Conservation (phyloP, 805 yeast genomes). For the Metschnikowia borealis region DNA sequence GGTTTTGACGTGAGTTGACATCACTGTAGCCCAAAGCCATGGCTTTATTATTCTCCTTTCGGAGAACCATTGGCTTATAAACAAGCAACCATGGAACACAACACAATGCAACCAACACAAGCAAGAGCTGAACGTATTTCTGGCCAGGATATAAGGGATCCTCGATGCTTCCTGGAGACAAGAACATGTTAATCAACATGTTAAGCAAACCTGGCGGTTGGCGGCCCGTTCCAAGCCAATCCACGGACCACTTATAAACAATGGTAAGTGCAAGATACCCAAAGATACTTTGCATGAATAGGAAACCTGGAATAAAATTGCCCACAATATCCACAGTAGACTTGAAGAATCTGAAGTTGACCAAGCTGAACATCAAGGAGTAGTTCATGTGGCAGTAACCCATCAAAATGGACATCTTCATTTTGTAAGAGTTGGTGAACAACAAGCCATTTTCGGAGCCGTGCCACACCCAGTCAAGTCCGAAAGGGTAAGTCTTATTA, state of each 20-base stretch:
- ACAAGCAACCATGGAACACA: conserved; percentile 75
- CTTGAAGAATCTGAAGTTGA: conserved; percentile 54
- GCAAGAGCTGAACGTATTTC: conserved; percentile 52
- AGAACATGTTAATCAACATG: conserved; percentile 73
- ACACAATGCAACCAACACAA: conserved; percentile 54
- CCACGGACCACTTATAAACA: conserved; percentile 69
- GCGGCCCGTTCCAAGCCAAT: conserved; percentile 59
- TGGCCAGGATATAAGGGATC: conserved; percentile 67
- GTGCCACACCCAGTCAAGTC: conserved; percentile 74
- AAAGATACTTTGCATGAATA: conserved; percentile 73
- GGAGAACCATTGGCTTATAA: conserved; percentile 54
- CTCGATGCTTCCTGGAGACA: conserved; percentile 66
- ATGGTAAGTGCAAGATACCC: conserved; percentile 67
- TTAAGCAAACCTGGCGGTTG: conserved; percentile 72
- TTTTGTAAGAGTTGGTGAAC: conserved; percentile 70
- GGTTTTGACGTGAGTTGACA: conserved; percentile 27
- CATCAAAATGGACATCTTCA: conserved; percentile 73
- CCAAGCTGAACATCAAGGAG: conserved; percentile 64
- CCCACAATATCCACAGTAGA: conserved; percentile 65
- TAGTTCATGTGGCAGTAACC: conserved; percentile 75
- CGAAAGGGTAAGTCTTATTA: conserved; percentile 54
- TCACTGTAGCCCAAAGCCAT: conserved; percentile 35
- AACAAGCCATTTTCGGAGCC: conserved; percentile 71
- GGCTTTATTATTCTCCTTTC: conserved; percentile 33
- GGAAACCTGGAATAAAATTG: conserved; percentile 67